A percentile compares a stretch with the other conserved stretches of the same genome.
Conservation (phyloP, 1,284 basidiomycete species). For the Sporisorium iseilematis-ciliati region DNA sequence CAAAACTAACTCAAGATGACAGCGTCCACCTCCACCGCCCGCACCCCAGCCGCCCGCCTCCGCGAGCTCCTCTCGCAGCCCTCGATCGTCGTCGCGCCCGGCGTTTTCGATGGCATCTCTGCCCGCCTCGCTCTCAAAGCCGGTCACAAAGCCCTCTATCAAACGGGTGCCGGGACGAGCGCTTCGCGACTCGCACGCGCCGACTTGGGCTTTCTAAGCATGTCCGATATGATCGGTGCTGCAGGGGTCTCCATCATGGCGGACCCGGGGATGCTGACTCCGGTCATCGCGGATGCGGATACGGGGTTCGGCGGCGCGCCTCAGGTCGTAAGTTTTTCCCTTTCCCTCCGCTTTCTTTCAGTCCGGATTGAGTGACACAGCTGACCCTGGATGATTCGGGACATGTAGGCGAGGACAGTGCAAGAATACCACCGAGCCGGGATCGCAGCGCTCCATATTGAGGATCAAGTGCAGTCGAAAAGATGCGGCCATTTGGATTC, state of each 20-base stretch:
- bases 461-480: constrained; percentile 84
- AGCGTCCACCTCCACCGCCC: neutral
- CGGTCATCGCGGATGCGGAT: constrained; percentile 82
- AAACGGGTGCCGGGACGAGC: constrained; percentile 82
- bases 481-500: constrained; percentile 84
- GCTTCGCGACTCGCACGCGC: constrained; percentile 81
- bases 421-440: constrained; percentile 79
- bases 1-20: neutral
- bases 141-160: constrained; percentile 77
- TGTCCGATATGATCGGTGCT: constrained; percentile 74
- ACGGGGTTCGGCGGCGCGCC: constrained; percentile 84
- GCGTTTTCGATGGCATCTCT: constrained; percentile 84
- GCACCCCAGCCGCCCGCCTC: constrained; percentile 32
- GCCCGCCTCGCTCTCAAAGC: constrained; percentile 82
- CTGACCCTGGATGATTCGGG: too few relatives aligned
- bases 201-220: constrained; percentile 82
- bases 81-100: constrained; percentile 64
- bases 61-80: constrained; percentile 23
- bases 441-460: constrained; percentile 82
- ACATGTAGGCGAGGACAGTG: constrained; percentile 74
- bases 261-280: constrained; percentile 21
- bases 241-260: constrained; percentile 40
- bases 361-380: too few relatives aligned
- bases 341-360: neutral
- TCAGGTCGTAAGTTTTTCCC: constrained; percentile 74